Conservation (phyloP, 495 filamentous ascomycete genomes). For the Aspergillus kassunensis region DNA sequence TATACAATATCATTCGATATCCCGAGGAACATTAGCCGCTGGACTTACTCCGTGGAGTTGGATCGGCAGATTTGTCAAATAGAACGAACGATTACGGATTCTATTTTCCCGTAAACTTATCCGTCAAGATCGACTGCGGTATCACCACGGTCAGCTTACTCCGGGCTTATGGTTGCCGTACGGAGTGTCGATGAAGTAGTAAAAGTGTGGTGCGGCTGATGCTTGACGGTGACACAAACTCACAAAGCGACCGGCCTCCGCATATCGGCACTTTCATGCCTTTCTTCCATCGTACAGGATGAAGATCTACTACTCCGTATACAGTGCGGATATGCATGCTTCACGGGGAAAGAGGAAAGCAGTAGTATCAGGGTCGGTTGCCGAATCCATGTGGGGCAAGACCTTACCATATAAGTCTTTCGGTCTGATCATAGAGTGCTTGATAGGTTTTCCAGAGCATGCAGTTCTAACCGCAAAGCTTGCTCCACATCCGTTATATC, state of each 20-base stretch:
- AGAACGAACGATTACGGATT: conserved; percentile 36
- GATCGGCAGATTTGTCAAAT: conserved; percentile 45
- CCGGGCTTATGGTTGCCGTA: conserved; percentile 6
- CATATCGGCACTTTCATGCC: conserved; percentile 5
- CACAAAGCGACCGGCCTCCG: conserved; percentile 5
- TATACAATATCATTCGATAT: not conserved
- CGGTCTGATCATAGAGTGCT: conserved; percentile 12
- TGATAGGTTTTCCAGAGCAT: conserved; percentile 5
- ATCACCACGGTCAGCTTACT: conserved; percentile 15
- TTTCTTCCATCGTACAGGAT: not conserved
- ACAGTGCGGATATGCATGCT: not conserved
- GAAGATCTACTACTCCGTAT: conserved; percentile 4
- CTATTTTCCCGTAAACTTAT: conserved; percentile 36
- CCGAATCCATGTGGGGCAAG: conserved; percentile 10
- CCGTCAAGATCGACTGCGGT: conserved; percentile 7
- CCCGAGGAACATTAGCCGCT: conserved; percentile 7
- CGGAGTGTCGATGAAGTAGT: not conserved
- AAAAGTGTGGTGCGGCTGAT: not conserved
- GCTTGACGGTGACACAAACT: not conserved
- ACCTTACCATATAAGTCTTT: conserved; percentile 11
- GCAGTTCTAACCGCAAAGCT: not conserved
- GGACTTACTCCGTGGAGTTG: conserved; percentile 37
- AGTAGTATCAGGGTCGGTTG: conserved; percentile 12
- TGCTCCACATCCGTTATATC: conserved; percentile 4
- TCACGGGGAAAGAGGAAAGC: not conserved